Percentiles rank a stretch among this genome's conserved stretches.
Conservation (phyloP, 1,139 yeast species). For the Scheffersomyces cryptocercus region DNA sequence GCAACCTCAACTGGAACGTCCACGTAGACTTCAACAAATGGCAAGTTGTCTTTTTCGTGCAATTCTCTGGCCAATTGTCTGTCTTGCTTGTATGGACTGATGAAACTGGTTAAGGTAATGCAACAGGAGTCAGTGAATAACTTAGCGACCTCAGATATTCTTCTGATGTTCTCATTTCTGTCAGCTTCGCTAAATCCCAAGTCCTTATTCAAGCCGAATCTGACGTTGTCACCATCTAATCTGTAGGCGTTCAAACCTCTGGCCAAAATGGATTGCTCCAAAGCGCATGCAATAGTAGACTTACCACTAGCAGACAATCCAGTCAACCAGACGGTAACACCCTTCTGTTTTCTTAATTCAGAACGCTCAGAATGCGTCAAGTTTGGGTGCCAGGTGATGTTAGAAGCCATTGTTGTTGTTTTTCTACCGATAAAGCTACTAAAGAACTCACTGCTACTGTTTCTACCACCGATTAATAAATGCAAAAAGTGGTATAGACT, state of each 20-base stretch:
- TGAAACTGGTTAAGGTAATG: slow-evolving; percentile 85
- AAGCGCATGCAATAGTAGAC: slow-evolving; percentile 91
- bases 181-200: slow-evolving; percentile 89
- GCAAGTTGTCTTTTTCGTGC: slow-evolving; percentile 72
- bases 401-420: slow-evolving; percentile 69
- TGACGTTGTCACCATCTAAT: slow-evolving; percentile 90
- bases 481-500: not conserved
- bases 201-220: slow-evolving; percentile 93
- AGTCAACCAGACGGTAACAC: slow-evolving; percentile 92
- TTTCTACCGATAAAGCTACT: not conserved
- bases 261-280: slow-evolving; percentile 77
- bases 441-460: too few species aligned
- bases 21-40: slow-evolving; percentile 86
- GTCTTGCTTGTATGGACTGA: slow-evolving; percentile 85
- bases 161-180: slow-evolving; percentile 90
- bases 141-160: slow-evolving; percentile 90
- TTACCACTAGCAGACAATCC: slow-evolving; percentile 96
- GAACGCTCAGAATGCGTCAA: slow-evolving; percentile 81
- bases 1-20: slow-evolving; percentile 94
- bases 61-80: slow-evolving; percentile 82
- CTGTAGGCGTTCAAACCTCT: slow-evolving; percentile 75
- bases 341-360: slow-evolving; percentile 71
- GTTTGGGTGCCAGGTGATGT: slow-evolving; percentile 94
- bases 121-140: slow-evolving; percentile 88
- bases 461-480: too few species aligned